Evolutionary conservation across 805 yeast genomes (phyloP).

Genomic region (Lipomyces starkeyi): DNA sequence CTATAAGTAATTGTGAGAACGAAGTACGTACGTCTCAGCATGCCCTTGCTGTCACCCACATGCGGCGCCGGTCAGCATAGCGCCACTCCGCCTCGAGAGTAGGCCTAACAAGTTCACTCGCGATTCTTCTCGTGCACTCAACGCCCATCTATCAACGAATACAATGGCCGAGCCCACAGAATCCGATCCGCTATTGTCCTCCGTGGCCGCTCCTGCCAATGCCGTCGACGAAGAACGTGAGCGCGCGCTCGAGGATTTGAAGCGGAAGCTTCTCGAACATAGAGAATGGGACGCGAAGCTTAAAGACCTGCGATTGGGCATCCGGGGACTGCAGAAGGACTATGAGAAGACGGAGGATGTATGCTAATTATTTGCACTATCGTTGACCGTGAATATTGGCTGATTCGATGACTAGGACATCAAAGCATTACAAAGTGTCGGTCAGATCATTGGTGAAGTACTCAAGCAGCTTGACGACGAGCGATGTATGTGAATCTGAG

Average conservation of each 20-base stretch:
- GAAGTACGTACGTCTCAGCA: not conserved
- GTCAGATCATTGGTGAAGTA: slow-evolving; percentile 96
- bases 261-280: slow-evolving; percentile 87
- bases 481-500: slow-evolving; percentile 54
- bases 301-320: slow-evolving; percentile 79
- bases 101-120: not conserved
- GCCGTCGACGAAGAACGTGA: slow-evolving; percentile 70
- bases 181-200: slow-evolving; percentile 25
- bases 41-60: not conserved
- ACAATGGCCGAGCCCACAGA: slow-evolving; percentile 32
- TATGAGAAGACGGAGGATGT: slow-evolving; percentile 89
- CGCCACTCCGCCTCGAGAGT: not conserved
- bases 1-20: slow-evolving; percentile 11
- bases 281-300: slow-evolving; percentile 92
- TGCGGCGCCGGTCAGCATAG: not conserved
- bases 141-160: not conserved
- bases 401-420: slow-evolving; percentile 63
- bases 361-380: slow-evolving; percentile 4
- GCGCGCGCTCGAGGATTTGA: slow-evolving; percentile 76
- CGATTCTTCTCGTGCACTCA: not conserved
- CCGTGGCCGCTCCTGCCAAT: slow-evolving; percentile 9
- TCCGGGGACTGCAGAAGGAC: slow-evolving; percentile 80
- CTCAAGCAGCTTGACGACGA: slow-evolving; percentile 94
- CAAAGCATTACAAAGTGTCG: slow-evolving; percentile 95
- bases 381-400: not conserved